Evolutionary conservation across 1,284 basidiomycete species (phyloP), one percentile per base, ranked within the genome.

Genomic region (Kwoniella shivajii): DNA sequence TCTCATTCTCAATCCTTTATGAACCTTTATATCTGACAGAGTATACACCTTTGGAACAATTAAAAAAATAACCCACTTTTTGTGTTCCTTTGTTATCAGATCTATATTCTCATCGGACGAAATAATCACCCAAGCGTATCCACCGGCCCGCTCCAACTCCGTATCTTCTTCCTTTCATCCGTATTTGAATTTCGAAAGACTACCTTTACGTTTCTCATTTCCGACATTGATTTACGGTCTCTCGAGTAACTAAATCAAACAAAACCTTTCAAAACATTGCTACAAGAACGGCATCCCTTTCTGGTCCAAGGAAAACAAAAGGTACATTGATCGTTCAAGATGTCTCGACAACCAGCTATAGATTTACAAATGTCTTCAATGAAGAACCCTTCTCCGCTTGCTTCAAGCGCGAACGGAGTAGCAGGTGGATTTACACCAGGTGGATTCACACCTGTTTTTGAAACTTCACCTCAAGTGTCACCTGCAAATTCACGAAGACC

Each of bases 401-500:
- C 47, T 22, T 53, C 50, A 9, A 50, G 55, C 22, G 34, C 54
- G 20, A 53, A 39, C 20, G 54, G 54, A 26, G 27, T 27, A 13
- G 46, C 38, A 22, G 33, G 41, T 34, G 43, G 34, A 20, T 26
- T 26, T 30, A 26, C 16, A 20, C 33, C 53, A 55, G 43, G 48
- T 13, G 43, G 22, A 22, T 50, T 50, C 51, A 48, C 50, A n/a
- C 44, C 52, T n/a, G 39, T 50, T 44, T 55, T 59, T 34, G 55
- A 50, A 30, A 42, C 62, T 56, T 68, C 61, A 7, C 61, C 63
- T 14, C 43, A 53, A 22, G 20, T 47, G 5, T 64, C 68, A 20
- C 66, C 68, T 7, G 56, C 50, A 46, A 56, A 58, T 10, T 67
- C 65, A 0, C 59, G 59, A 48, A 45, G 59, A 50, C 52, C 55